Percentiles rank a stretch among this genome's conserved stretches.
These are phyloP conservation scores for Clathrospora elynae DNA, from an alignment of 2,329 filamentous ascomycete genomes.

Conservation along the genomic window DNA sequence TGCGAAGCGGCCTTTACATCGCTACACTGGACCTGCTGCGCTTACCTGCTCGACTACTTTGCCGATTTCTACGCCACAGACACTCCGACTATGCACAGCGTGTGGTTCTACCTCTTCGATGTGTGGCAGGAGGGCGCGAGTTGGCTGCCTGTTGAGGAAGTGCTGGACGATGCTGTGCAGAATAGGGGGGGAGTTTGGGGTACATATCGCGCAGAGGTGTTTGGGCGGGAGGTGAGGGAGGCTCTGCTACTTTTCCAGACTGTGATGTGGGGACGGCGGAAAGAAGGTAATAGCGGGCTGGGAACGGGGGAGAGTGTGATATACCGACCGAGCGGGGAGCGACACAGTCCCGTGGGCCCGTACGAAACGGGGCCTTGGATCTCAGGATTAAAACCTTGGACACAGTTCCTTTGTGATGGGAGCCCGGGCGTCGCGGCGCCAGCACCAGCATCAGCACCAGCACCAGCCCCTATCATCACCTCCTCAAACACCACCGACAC, in stretches of 20 bases:
- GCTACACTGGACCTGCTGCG: slow-evolving; percentile 23
- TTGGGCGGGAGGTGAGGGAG: slow-evolving; percentile 4
- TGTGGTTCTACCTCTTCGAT: slow-evolving; percentile 40
- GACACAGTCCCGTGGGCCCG: background rate
- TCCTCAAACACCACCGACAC: too few relatives aligned
- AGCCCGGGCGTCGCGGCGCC: slow-evolving; percentile 25
- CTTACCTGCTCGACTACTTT: slow-evolving; percentile 38
- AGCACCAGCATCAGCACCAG: background rate
- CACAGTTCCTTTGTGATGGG: slow-evolving; percentile 30
- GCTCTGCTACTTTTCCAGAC: slow-evolving; percentile 7
- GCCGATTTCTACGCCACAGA: slow-evolving; percentile 35
- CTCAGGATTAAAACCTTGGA: slow-evolving; percentile 35
- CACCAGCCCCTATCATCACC: too few relatives aligned
- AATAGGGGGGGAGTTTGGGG: background rate
- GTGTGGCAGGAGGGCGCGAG: slow-evolving; percentile 21
- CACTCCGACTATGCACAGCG: slow-evolving; percentile 24
- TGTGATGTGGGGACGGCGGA: slow-evolving; percentile 8
- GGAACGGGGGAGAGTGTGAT: slow-evolving; percentile 12
- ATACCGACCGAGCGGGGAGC: slow-evolving; percentile 8
- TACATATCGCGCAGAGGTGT: background rate
- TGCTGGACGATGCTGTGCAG: slow-evolving; percentile 6
- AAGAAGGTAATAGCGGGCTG: background rate
- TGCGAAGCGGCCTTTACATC: slow-evolving; percentile 15
- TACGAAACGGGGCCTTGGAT: slow-evolving; percentile 23
- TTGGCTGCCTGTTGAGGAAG: slow-evolving; percentile 1